phyloP scores from a whole-genome alignment of 2,329 filamentous ascomycete genomes.

The Mariannaea sp. region DNA sequence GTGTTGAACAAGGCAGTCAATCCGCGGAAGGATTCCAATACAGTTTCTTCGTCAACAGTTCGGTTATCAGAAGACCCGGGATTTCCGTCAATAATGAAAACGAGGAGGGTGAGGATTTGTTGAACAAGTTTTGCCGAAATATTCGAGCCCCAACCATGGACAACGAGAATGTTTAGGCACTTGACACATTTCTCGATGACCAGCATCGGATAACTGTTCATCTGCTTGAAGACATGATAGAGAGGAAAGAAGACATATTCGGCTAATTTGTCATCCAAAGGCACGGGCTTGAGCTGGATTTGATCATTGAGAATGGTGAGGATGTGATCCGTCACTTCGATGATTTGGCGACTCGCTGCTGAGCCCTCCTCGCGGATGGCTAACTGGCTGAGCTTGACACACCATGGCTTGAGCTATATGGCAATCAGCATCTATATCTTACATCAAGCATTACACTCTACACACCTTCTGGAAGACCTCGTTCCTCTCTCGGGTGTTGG shows the following conservation, averaged over 20 bases:
- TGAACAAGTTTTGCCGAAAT: slow-evolving; percentile 75
- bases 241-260: slow-evolving; percentile 96
- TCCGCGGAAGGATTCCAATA: slow-evolving; percentile 71
- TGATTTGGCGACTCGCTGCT: slow-evolving; percentile 50
- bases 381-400: slow-evolving; percentile 63
- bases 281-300: slow-evolving; percentile 48
- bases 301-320: slow-evolving; percentile 53
- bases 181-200: slow-evolving; percentile 77
- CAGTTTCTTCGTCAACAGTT: slow-evolving; percentile 72
- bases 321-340: slow-evolving; percentile 52
- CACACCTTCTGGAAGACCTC: slow-evolving; percentile 41
- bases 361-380: slow-evolving; percentile 55
- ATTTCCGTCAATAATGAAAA: slow-evolving; percentile 77
- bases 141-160: slow-evolving; percentile 76
- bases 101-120: slow-evolving; percentile 84
- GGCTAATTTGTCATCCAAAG: slow-evolving; percentile 79
- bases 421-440: slow-evolving; percentile 13
- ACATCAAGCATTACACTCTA: neutral
- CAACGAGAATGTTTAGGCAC: slow-evolving; percentile 74
- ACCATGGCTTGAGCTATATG: slow-evolving; percentile 64
- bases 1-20: slow-evolving; percentile 68
- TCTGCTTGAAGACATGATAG: slow-evolving; percentile 80
- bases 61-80: slow-evolving; percentile 56
- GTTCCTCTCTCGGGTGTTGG: slow-evolving; percentile 35
- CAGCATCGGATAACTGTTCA: slow-evolving; percentile 71